These are phyloP conservation scores for Fragaria ananassa DNA, from an alignment of 306 rosid species.

Conservation along the genomic window DNA sequence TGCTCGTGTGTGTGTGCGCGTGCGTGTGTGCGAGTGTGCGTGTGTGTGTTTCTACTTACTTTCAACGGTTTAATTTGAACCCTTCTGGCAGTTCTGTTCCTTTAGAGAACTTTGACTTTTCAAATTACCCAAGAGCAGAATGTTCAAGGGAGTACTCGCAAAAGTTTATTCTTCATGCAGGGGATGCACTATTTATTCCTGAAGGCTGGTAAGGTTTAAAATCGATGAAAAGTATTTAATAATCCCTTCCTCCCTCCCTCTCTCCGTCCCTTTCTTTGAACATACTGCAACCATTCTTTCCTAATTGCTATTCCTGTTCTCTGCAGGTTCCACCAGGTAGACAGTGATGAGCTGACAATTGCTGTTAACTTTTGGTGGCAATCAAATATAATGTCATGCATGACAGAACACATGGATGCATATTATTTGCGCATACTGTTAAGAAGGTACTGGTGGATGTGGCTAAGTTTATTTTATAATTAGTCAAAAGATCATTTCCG, in stretches of 20 bases:
- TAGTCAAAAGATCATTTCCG: constrained; percentile 7
- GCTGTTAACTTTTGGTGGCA: constrained; percentile 97
- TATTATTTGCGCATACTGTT: constrained; percentile 80
- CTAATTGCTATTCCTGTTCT: constrained; percentile 5
- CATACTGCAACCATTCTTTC: background rate
- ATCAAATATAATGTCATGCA: constrained; percentile 58
- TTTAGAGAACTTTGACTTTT: constrained; percentile 70
- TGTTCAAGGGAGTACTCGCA: constrained; percentile 54
- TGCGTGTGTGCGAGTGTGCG: too few relatives aligned
- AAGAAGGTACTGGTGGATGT: constrained; percentile 62
- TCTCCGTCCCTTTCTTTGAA: background rate
- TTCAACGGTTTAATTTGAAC: constrained; percentile 3
- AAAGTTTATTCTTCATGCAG: constrained; percentile 72
- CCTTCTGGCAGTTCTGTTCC: constrained; percentile 63
- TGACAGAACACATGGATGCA: constrained; percentile 90
- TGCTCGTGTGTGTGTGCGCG: background rate
- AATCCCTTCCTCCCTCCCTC: constrained; percentile 15
- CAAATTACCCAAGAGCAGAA: constrained; percentile 74
- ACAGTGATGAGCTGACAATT: constrained; percentile 82
- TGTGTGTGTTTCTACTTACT: background rate
- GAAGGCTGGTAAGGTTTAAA: constrained; percentile 82
- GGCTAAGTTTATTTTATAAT: constrained; percentile 24
- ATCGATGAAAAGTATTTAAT: background rate
- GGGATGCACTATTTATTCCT: constrained; percentile 93
- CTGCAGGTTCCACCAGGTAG: constrained; percentile 89